Evolutionary conservation across 73 alveolate species (phyloP).

Genomic region (Paramecium sexaurelia): DNA sequence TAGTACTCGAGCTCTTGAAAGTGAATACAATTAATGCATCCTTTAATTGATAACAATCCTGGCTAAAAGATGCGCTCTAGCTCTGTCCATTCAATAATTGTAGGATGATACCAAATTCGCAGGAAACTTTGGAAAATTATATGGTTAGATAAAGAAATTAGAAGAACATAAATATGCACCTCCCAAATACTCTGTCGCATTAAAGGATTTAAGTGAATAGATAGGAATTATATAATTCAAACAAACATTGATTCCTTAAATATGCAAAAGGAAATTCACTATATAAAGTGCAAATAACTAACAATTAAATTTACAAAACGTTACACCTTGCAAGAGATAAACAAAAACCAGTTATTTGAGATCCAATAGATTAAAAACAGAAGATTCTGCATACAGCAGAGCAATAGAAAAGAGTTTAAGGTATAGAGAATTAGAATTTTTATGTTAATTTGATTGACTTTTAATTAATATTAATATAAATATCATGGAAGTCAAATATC

Average conservation of each 20-base stretch:
- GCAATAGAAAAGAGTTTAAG: conserved; percentile 29
- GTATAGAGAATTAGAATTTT: conserved; percentile 29
- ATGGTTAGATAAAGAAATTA: neutral
- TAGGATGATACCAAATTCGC: neutral
- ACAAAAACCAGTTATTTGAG: neutral
- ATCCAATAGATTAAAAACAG: neutral
- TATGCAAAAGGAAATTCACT: neutral
- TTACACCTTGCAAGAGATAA: neutral
- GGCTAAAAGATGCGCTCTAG: neutral
- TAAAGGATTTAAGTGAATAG: conserved; percentile 5
- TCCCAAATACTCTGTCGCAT: conserved; percentile 16
- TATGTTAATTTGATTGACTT: conserved; percentile 35
- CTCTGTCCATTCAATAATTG: neutral
- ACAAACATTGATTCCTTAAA: neutral
- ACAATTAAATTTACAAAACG: neutral
- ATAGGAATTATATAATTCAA: neutral
- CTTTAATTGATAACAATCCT: neutral
- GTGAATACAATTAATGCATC: neutral
- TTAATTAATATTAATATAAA: conserved; percentile 34
- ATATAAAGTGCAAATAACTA: neutral
- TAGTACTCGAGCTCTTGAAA: conserved; percentile 10
- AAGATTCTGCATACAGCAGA: neutral
- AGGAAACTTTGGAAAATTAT: conserved; percentile 2
- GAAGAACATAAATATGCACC: neutral
- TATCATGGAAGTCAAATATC: conserved; percentile 52